phyloP scores from a whole-genome alignment of 2,329 filamentous ascomycete genomes.

The Exserohilum turcica region DNA sequence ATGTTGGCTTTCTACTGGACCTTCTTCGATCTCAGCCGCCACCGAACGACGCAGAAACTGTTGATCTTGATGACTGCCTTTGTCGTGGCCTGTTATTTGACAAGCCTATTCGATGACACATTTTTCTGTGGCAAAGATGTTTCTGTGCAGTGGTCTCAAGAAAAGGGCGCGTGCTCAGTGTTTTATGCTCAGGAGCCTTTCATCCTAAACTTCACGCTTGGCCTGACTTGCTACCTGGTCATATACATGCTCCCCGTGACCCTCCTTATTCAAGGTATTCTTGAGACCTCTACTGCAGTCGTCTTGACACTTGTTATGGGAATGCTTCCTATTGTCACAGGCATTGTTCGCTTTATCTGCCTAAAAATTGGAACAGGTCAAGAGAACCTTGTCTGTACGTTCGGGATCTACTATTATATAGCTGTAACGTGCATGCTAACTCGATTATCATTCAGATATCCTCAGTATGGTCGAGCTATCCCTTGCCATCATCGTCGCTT shows the following conservation, averaged over 20 bases:
- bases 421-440: neutral
- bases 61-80: conserved; percentile 23
- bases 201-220: conserved; percentile 30
- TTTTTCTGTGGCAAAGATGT: conserved; percentile 27
- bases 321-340: no score
- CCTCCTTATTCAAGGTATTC: no score
- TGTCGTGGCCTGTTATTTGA: conserved; percentile 23
- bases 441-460: neutral
- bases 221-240: conserved; percentile 25
- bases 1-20: conserved; percentile 32
- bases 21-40: conserved; percentile 20
- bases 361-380: neutral
- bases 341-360: neutral
- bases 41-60: conserved; percentile 25
- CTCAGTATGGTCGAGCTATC: neutral
- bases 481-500: neutral
- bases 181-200: conserved; percentile 31
- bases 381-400: conserved; percentile 1
- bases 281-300: no score
- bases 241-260: no score
- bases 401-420: neutral
- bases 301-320: no score
- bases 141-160: conserved; percentile 28
- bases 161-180: conserved; percentile 26
- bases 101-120: conserved; percentile 28